Conservation (phyloP, 192 early-diverging fungal species). For the Backusella circina region DNA sequence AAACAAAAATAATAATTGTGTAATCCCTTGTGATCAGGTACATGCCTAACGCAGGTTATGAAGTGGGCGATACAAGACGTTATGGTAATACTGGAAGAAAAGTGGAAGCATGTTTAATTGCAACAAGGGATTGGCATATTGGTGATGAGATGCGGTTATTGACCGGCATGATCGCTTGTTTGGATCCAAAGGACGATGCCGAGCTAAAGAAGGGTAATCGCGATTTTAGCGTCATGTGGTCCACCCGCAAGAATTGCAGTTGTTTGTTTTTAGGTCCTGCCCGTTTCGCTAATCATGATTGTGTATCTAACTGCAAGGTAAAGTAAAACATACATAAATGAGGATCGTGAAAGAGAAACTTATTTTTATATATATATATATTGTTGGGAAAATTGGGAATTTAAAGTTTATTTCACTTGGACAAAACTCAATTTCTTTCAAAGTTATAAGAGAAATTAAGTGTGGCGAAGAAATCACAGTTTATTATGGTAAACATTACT, state of each 20-base stretch:
- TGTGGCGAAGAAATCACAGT: conserved; percentile 60
- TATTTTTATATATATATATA: background rate
- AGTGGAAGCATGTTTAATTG: conserved; percentile 52
- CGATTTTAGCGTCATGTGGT: conserved; percentile 52
- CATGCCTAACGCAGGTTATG: conserved; percentile 49
- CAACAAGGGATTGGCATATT: conserved; percentile 41
- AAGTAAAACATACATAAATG: background rate
- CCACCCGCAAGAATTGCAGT: conserved; percentile 39
- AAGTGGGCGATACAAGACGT: conserved; percentile 51
- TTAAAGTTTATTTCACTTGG: conserved; percentile 42
- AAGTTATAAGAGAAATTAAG: conserved; percentile 43
- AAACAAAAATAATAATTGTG: conserved; percentile 1
- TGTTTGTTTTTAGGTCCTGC: conserved; percentile 62
- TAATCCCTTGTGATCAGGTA: conserved; percentile 34
- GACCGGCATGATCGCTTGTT: conserved; percentile 47
- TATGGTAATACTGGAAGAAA: conserved; percentile 39
- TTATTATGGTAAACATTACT: conserved; percentile 59
- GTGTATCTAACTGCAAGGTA: conserved; percentile 49
- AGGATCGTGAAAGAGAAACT: background rate
- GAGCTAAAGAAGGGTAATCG: conserved; percentile 42
- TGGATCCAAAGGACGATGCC: conserved; percentile 50
- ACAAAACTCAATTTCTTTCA: conserved; percentile 51
- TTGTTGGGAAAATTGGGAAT: background rate
- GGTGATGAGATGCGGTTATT: conserved; percentile 52
- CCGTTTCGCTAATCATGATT: conserved; percentile 65